Evolutionary conservation across 192 early-diverging fungal genomes (phyloP), one percentile per base, ranked within the genome.

Genomic region (Paraglomus brasilianum): DNA sequence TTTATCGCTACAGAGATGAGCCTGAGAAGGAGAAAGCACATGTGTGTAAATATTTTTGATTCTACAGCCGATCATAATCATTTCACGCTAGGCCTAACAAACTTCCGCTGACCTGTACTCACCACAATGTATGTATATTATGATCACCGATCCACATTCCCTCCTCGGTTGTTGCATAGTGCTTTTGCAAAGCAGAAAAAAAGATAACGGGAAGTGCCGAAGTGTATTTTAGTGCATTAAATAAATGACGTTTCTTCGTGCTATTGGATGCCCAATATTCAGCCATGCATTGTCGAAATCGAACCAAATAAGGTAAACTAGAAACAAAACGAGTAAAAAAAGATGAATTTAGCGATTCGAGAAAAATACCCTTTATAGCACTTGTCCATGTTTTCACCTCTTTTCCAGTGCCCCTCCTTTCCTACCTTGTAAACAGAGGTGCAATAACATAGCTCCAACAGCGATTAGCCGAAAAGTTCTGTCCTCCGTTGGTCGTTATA

Each of bases 201-300:
- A 82, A 69, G 56, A 92, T 87, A 49, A 93, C 90, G 0, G 92
- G 93, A 55, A 95, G 80, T 6, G 92, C 85, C 8, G 94, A 91
- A 6, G 86, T 77, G 64, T 99, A 99, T 70, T 99, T 99, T 39
- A 94, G 62, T 0, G 94, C 93, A 75, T 99, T 99, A 66, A 90
- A 87, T 49, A 97, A 64, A 51, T 96, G 95, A n/a, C 92, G 79
- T 41, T 69, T 74, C 7, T 73, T 69, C 14, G 71, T 74, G 50
- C 80, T 72, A 42, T 85, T 83, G 6, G 83, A 76, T 47, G 80
- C 82, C 36, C 76, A 73, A 70, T 87, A 93, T 77, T 93, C 92
- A 21, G 87, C 76, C 0, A 93, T 59, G 66, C 93, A 95, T 72
- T 93, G 93, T 2, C 86, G 80, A 42, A 95, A 80, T 14, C 93